Evolutionary conservation across 2,329 filamentous ascomycete genomes (phyloP).

Genomic region (Lomentospora prolificans): DNA sequence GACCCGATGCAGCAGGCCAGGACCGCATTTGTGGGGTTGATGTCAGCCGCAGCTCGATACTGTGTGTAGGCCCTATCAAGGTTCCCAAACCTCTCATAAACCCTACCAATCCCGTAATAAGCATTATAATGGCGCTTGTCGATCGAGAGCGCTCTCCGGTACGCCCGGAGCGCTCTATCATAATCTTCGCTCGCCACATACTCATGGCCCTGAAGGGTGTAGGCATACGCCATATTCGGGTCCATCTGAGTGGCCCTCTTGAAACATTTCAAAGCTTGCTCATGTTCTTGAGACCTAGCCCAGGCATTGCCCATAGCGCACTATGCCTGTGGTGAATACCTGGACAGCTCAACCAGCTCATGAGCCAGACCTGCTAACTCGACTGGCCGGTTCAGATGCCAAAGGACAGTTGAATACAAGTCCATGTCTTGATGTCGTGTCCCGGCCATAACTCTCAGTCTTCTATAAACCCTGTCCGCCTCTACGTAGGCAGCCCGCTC

Average conservation of each 20-base stretch:
- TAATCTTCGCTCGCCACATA: constrained; percentile 95
- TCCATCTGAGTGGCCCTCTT: constrained; percentile 86
- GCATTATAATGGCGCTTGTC: constrained; percentile 92
- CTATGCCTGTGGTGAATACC: constrained; percentile 90
- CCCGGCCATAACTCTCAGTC: constrained; percentile 69
- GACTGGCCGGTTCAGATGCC: constrained; percentile 89
- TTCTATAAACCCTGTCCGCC: constrained; percentile 76
- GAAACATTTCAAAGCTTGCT: constrained; percentile 91
- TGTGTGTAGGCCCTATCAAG: constrained; percentile 87
- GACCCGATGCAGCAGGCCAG: constrained; percentile 87
- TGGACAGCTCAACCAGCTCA: constrained; percentile 76
- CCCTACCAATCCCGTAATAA: constrained; percentile 82
- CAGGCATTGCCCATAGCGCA: constrained; percentile 92
- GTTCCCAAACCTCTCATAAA: constrained; percentile 84
- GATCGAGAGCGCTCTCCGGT: constrained; percentile 74
- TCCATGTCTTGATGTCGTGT: constrained; percentile 91
- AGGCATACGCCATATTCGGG: constrained; percentile 86
- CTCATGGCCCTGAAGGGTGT: constrained; percentile 91
- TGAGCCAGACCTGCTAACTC: constrained; percentile 89
- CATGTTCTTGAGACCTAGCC: constrained; percentile 84
- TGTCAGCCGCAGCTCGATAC: constrained; percentile 75
- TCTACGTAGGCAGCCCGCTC: constrained; percentile 81
- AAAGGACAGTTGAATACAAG: constrained; percentile 96
- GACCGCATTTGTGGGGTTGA: constrained; percentile 91
- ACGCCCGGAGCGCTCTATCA: constrained; percentile 83